Evolutionary conservation across 2,329 filamentous ascomycete genomes (phyloP), one percentile per base, ranked within the genome.

Genomic region (Parascedosporium putredinis): DNA sequence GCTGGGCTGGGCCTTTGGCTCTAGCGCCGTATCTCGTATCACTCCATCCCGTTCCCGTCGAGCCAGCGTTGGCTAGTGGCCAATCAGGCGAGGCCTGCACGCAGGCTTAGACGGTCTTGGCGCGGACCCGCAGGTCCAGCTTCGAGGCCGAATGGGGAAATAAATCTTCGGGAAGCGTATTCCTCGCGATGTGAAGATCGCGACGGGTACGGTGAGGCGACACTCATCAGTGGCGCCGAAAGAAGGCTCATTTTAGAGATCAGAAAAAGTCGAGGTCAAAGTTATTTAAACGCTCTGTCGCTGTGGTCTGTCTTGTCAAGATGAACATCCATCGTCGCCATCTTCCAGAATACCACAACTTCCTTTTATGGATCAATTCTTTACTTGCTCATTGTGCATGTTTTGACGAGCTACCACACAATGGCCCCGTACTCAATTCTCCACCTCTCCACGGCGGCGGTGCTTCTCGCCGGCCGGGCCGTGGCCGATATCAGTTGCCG

Each of bases 401-500:
- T n/a, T n/a, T n/a, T n/a, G n/a, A n/a, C n/a, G n/a, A n/a, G n/a
- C n/a, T n/a, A n/a, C n/a, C n/a, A n/a, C n/a, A n/a, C n/a, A 10
- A 42, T 42, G 38, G 20, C 38, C 2, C 38, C 38, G 3, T 14
- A 20, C 23, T 42, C 38, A 31, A 12, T 20, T 14, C 20, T 42
- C 14, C 38, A 20, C 18, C 23, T 24, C 1, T 42, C 1, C n/a
- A n/a, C n/a, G n/a, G 27, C 27, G 12, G 20, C 18, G 6, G 38
- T 10, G 38, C 20, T 42, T 23, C 23, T 42, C 20, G 12, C 16
- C 38, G 38, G 38, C 18, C 38, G 20, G 14, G 18, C 38, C 23
- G 7, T 42, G 2, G 38, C 38, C 18, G 38, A 42, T 10, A 51
- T 58, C 7, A 45, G 53, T 40, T 60, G 55, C 48, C 54, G 56